These are phyloP conservation scores for Boletus vermiculosoides DNA, from an alignment of 768 basidiomycete species.

Conservation along the genomic window DNA sequence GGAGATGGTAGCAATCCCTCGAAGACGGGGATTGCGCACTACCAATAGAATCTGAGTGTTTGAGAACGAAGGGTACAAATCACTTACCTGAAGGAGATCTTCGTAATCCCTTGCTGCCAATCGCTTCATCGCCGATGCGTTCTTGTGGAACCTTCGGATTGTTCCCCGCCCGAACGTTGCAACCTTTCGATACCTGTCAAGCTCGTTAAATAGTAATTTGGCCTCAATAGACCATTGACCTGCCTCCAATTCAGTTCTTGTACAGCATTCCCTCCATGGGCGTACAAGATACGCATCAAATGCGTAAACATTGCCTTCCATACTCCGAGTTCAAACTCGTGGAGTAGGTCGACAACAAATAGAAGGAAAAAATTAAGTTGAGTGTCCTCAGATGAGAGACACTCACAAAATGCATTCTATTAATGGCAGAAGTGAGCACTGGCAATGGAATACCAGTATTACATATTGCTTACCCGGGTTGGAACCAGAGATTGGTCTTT, in stretches of 20 bases:
- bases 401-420: constrained; percentile 38
- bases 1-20: neutral
- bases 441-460: neutral
- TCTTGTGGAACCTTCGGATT: neutral
- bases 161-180: neutral
- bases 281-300: neutral
- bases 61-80: neutral
- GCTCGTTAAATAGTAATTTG: neutral
- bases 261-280: neutral
- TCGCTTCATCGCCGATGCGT: neutral
- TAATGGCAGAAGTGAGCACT: neutral
- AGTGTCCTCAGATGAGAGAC: constrained; percentile 5
- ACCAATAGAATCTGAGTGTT: rapidly evolving
- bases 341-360: constrained; percentile 2
- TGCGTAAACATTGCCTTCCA: constrained; percentile 3
- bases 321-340: neutral
- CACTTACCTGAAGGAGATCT: neutral
- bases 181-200: neutral
- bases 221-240: too few species aligned
- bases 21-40: neutral
- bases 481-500: neutral
- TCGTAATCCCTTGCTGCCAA: neutral
- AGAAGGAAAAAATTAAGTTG: constrained; percentile 18
- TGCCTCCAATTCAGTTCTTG: neutral
- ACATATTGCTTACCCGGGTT: neutral